Evolutionary conservation across 352 stramenopile species (phyloP).

Genomic region (Aphanomyces astaci): DNA sequence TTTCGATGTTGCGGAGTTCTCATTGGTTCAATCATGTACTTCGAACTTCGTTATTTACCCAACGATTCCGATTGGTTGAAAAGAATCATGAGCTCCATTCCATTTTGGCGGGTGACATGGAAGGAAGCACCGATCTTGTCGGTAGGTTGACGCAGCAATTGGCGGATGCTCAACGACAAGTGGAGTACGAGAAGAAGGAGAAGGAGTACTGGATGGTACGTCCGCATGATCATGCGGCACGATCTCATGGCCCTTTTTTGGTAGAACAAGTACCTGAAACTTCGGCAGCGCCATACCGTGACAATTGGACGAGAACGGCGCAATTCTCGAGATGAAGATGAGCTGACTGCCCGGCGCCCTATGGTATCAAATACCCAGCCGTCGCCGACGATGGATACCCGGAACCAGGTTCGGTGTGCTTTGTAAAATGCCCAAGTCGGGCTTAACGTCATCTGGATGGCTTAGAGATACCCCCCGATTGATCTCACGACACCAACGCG

Average conservation of each 20-base stretch:
- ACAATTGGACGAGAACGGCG: neutral
- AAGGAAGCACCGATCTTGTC: neutral
- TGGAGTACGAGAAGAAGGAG: constrained; percentile 8
- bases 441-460: too few species aligned
- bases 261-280: constrained; percentile 4
- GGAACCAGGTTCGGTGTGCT: neutral
- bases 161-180: neutral
- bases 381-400: neutral
- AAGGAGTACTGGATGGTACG: constrained; percentile 7
- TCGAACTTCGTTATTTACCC: constrained; percentile 2
- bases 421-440: too few species aligned
- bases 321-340: constrained; percentile 6
- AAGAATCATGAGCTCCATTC: too few species aligned
- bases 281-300: neutral
- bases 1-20: neutral
- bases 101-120: neutral
- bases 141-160: neutral
- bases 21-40: neutral
- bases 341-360: neutral
- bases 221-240: neutral
- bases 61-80: neutral
- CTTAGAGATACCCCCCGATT: too few species aligned
- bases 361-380: neutral
- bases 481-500: neutral
- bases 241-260: neutral